These are phyloP conservation scores for Ogataea ganodermae DNA, from an alignment of 805 yeast species.

Conservation along the genomic window DNA sequence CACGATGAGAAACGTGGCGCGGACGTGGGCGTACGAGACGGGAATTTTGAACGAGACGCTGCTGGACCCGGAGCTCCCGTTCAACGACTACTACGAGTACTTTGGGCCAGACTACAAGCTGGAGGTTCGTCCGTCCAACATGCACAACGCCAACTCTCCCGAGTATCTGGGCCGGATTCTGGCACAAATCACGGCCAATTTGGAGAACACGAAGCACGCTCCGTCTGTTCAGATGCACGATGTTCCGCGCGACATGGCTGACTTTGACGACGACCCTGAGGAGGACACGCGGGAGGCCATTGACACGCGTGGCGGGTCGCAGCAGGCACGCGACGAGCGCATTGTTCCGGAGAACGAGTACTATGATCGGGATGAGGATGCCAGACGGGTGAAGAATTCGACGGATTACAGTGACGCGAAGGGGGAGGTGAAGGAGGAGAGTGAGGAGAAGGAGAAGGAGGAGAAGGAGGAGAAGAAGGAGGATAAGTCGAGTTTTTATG, in stretches of 20 bases:
- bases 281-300: conserved; percentile 79
- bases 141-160: conserved; percentile 94
- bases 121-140: conserved; percentile 92
- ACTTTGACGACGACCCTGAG: conserved; percentile 73
- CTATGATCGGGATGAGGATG: conserved; percentile 64
- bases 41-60: conserved; percentile 81
- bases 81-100: conserved; percentile 95
- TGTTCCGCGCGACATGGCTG: conserved; percentile 88
- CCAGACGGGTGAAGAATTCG: conserved; percentile 28
- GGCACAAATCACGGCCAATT: conserved; percentile 71
- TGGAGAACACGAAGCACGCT: conserved; percentile 90
- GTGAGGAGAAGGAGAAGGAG: conserved; percentile 33
- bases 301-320: conserved; percentile 91
- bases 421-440: background rate
- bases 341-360: conserved; percentile 77
- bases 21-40: conserved; percentile 94
- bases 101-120: conserved; percentile 96
- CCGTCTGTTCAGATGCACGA: conserved; percentile 95
- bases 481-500: background rate
- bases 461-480: conserved; percentile 22
- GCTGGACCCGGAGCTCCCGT: conserved; percentile 78
- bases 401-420: conserved; percentile 19
- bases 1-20: conserved; percentile 94
- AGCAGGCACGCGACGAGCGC: conserved; percentile 74
- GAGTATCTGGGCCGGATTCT: conserved; percentile 86